A percentile compares a stretch with the other conserved stretches of the same genome.
These are phyloP conservation scores for Candida ascalaphidarum DNA, from an alignment of 805 yeast species.

Conservation along the genomic window DNA sequence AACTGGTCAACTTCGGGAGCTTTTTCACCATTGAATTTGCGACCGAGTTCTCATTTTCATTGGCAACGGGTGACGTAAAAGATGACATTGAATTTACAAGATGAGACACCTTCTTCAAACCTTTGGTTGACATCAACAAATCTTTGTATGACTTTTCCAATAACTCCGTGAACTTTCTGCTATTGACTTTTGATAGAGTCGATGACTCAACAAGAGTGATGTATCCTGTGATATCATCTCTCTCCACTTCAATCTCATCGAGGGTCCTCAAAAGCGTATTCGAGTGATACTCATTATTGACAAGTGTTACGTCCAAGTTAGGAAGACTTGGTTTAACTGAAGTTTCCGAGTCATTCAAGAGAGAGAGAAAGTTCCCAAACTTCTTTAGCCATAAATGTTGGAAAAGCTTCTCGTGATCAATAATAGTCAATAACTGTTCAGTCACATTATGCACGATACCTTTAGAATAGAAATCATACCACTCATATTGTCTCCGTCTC, in stretches of 20 bases:
- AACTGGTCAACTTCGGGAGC: conserved; percentile 2
- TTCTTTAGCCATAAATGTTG: conserved; percentile 58
- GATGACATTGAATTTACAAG: conserved; percentile 21
- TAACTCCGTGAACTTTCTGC: conserved; percentile 23
- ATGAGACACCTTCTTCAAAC: conserved; percentile 26
- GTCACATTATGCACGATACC: conserved; percentile 36
- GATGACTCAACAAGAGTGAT: conserved; percentile 18
- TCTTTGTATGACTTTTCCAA: conserved; percentile 38
- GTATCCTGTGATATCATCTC: conserved; percentile 24
- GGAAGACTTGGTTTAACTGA: conserved; percentile 4
- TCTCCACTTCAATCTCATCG: conserved; percentile 20
- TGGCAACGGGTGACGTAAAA: conserved; percentile 11
- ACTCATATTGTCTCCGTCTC: conserved; percentile 47
- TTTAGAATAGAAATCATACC: conserved; percentile 39
- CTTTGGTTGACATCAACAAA: conserved; percentile 29
- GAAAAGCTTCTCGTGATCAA: conserved; percentile 46
- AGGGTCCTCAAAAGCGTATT: conserved; percentile 22
- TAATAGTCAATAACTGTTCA: conserved; percentile 50
- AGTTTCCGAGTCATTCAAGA: conserved; percentile 9
- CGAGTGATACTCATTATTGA: conserved; percentile 2
- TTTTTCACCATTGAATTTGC: not conserved
- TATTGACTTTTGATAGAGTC: conserved; percentile 17
- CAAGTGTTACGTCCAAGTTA: conserved; percentile 7
- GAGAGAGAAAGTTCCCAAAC: conserved; percentile 37
- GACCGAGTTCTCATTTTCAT: not conserved